Conservation (phyloP, 169 alveolate genomes). For the Pseudocohnilembus persalinus region DNA sequence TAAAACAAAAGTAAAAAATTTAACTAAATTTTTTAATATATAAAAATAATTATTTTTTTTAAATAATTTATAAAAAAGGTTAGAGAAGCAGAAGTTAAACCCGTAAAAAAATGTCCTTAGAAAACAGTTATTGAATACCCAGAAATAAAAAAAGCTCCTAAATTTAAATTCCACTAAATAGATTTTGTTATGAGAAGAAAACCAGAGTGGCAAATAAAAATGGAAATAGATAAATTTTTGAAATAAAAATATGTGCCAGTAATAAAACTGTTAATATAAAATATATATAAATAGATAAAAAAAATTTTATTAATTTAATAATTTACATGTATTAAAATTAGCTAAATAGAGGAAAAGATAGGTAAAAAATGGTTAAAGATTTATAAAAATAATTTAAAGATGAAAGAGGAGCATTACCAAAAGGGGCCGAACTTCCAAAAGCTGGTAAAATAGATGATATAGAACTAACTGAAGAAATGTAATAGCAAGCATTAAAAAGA, state of each 20-base stretch:
- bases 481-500: constrained; percentile 24
- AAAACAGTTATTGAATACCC: constrained; percentile 39
- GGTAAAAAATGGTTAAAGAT: constrained; percentile 30
- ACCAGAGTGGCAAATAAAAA: constrained; percentile 42
- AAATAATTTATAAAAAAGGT: constrained; percentile 1
- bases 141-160: constrained; percentile 16
- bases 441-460: constrained; percentile 8
- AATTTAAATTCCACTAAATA: constrained; percentile 20
- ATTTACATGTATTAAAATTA: too few species aligned
- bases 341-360: constrained; percentile 24
- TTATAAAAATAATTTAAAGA: constrained; percentile 31
- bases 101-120: constrained; percentile 32
- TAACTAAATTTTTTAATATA: not conserved
- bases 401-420: constrained; percentile 48
- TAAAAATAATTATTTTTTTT: too few species aligned
- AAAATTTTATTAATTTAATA: too few species aligned
- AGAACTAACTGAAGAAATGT: constrained; percentile 9
- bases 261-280: too few species aligned
- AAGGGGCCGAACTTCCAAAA: constrained; percentile 48
- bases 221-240: constrained; percentile 34
- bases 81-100: not conserved
- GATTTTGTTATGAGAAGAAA: constrained; percentile 42
- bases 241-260: constrained; percentile 32
- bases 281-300: too few species aligned
- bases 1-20: constrained; percentile 5